phyloP scores from a whole-genome alignment of 208 protist genomes.

The Trichomonas gallinae region DNA sequence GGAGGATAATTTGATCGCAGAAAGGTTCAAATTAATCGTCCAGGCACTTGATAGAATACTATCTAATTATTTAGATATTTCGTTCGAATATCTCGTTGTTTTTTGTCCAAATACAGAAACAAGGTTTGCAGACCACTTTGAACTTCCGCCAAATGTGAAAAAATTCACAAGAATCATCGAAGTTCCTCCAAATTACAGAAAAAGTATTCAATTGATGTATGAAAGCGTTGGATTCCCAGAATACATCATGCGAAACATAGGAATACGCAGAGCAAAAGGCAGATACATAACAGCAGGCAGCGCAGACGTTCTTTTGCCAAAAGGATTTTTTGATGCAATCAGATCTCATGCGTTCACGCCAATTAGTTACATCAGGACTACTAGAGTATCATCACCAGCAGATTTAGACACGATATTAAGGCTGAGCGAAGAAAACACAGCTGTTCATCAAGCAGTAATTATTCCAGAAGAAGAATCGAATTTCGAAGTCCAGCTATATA shows the following conservation, averaged over 20 bases:
- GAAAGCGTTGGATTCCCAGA: not conserved
- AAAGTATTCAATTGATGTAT: not conserved
- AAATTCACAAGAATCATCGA: not conserved
- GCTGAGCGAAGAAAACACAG: not conserved
- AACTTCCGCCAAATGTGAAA: not conserved
- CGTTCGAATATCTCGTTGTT: not conserved
- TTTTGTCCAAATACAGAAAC: not conserved
- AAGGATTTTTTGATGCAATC: not conserved
- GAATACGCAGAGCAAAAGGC: not conserved
- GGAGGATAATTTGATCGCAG: not conserved
- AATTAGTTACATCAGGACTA: not conserved
- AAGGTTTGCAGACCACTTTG: not conserved
- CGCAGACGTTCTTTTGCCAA: not conserved
- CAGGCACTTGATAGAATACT: not conserved
- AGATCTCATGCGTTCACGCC: not conserved
- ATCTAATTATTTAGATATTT: not conserved
- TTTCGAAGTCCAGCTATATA: not conserved
- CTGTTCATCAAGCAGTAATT: not conserved
- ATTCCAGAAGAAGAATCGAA: not conserved
- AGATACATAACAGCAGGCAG: not conserved
- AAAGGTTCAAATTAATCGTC: not conserved
- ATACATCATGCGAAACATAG: not conserved
- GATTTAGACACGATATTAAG: not conserved
- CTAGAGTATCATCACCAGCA: not conserved
- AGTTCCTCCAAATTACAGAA: not conserved